Base-by-base conservation (phyloP, 805 yeast species). In the Candida xiaguanensis region DNA sequence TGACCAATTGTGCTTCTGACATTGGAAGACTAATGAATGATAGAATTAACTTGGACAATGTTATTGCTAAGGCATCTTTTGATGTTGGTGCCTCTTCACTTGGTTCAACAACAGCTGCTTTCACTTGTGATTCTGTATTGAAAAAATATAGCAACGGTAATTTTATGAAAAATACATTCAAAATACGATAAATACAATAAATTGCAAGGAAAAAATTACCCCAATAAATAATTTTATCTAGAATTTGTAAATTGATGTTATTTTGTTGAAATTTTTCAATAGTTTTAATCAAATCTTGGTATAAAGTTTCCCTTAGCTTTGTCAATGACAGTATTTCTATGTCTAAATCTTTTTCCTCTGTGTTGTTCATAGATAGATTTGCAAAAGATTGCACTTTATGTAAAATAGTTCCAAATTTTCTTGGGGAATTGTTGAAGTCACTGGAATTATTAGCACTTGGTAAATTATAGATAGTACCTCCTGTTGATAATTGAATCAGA, bases 121-220 rank as follows among this genome's bases (percentile, higher is more conserved):
- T 25, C 17, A 28, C 23, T 4, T 22, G 41, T 7, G 15, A 36
- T 11, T 19, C 36, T 34, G 40, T 43, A 23, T 43, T 37, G 25
- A 25, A 31, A 39, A 51, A 50, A 47, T 51, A 41, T 38, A 41
- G 30, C 30, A 45, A 48, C 11, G 78, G 77, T 12, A 75, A 49
- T 40, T 65, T 66, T 27, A 73, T 39, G 2, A 69, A 26, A 31
- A 72, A 45, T 28, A 72, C 73, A 49, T 63, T 66, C 23, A 71
- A 32, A 5, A 75, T 58, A 38, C 77, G 59, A 52, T 76, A 77
- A 34, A 70, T 39, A 56, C 81, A 75, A 54, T 75, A 76, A n/a
- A 63, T 31, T 8, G 75, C 63, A 45, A 75, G 71, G 5, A 51
- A 47, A 38, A 48, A 34, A 43, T 60, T 53, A 34, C 56, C 47